Conservation (phyloP, 225 moss, liverwort and hornwort species). For the Sphagnum contortum region DNA sequence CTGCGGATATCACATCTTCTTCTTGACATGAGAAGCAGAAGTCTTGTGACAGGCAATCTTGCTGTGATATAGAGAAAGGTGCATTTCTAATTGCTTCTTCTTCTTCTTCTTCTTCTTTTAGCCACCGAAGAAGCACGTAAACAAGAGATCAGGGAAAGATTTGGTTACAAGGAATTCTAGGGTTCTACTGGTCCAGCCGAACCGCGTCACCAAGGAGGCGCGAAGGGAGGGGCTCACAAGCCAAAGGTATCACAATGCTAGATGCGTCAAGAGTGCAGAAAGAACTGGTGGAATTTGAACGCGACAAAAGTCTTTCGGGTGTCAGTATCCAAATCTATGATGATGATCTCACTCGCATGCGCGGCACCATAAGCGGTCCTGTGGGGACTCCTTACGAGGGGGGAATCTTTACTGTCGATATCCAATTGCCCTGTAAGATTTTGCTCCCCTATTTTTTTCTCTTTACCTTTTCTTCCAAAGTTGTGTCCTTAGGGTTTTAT, state of each 20-base stretch:
- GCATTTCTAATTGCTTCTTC: no score
- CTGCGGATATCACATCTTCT: no score
- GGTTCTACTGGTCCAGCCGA: no score
- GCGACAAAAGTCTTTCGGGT: slow-evolving; percentile 79
- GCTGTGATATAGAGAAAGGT: no score
- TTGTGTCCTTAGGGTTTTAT: no score
- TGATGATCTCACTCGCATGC: slow-evolving; percentile 86
- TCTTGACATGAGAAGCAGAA: no score
- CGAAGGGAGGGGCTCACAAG: not conserved
- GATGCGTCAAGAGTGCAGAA: slow-evolving; percentile 98
- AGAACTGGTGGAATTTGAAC: slow-evolving; percentile 97
- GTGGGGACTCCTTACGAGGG: slow-evolving; percentile 91
- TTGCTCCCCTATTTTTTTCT: not conserved
- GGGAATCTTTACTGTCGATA: slow-evolving; percentile 78
- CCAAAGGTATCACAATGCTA: slow-evolving; percentile 55
- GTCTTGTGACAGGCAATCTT: no score
- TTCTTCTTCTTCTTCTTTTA: no score
- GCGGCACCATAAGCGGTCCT: slow-evolving; percentile 84
- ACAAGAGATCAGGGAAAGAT: no score
- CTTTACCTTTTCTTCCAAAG: not conserved
- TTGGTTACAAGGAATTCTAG: no score
- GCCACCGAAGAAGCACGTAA: no score
- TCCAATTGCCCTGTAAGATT: slow-evolving; percentile 74
- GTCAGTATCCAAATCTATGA: slow-evolving; percentile 78
- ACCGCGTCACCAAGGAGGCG: no score